Evolutionary conservation across 2,329 filamentous ascomycete species (phyloP), one percentile per base, ranked within the genome.

Genomic region (Cryphonectria japonica): DNA sequence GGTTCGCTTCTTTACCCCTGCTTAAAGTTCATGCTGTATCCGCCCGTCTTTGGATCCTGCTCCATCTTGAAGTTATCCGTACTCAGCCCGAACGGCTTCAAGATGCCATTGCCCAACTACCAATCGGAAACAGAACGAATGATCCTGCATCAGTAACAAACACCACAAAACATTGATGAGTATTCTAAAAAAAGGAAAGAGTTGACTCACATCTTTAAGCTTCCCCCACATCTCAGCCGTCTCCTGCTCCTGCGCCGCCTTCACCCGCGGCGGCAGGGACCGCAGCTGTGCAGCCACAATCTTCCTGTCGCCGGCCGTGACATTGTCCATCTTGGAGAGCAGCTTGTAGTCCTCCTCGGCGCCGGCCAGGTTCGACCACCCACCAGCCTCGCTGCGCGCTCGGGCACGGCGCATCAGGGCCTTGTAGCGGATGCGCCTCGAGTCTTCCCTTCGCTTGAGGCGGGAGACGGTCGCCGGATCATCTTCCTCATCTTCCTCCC

Each of bases 151-250:
- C 19, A 62, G 34, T 19, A 22, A 62, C 11, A 13, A 4, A 43
- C 14, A 43, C 14, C 41, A 43, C 14, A 43, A 43, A n/a, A n/a
- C 14, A 43, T 43, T 43, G n/a, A n/a, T n/a, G n/a, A n/a, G n/a
- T n/a, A n/a, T n/a, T n/a, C n/a, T n/a, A n/a, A n/a, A n/a, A n/a
- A n/a, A n/a, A n/a, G n/a, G n/a, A n/a, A n/a, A n/a, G n/a, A 14
- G 13, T n/a, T 4, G 66, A 85, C 87, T 83, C 75, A 90, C 88
- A 76, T 92, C 90, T 79, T 97, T 98, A 76, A 99, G 82, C 83
- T 98, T 98, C 26, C 92, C 93, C 94, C 97, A 97, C 94, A 98
- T 98, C 82, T 99, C 95, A 2, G 88, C 91, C 88, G 96, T 93
- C 82, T 99, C 96, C 75, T 87, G 88, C 78, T 97, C 92, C 82